phyloP scores from a whole-genome alignment of 176 grass and related monocot genomes.

The Dactylis glomerata region DNA sequence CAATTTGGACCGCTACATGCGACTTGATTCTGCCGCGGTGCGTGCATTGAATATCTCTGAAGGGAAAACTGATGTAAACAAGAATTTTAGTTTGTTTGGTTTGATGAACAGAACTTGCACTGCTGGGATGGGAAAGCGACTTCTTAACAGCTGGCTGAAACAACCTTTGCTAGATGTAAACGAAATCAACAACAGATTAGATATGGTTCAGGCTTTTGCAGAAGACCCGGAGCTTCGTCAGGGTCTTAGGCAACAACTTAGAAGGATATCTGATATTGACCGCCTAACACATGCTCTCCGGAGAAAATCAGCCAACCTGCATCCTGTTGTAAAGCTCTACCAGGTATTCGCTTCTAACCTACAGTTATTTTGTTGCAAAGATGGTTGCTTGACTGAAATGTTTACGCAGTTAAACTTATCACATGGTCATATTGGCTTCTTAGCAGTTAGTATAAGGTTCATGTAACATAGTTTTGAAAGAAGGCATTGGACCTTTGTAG shows the following conservation, averaged over 20 bases:
- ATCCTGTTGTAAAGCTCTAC: conserved; percentile 92
- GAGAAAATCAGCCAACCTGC: conserved; percentile 66
- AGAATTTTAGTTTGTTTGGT: conserved; percentile 99
- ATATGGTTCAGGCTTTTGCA: conserved; percentile 87
- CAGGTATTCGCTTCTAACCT: conserved; percentile 54
- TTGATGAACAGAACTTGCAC: conserved; percentile 97
- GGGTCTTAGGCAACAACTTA: conserved; percentile 80
- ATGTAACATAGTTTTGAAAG: not conserved
- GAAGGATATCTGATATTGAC: conserved; percentile 83
- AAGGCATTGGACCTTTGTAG: conserved; percentile 2
- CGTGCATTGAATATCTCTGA: conserved; percentile 83
- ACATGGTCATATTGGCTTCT: not conserved
- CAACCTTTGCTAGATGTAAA: conserved; percentile 83
- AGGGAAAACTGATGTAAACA: conserved; percentile 92
- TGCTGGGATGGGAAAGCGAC: conserved; percentile 92
- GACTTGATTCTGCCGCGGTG: conserved; percentile 90
- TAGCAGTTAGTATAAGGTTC: not conserved
- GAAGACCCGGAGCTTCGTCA: conserved; percentile 82
- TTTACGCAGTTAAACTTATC: conserved; percentile 12
- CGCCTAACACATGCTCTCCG: conserved; percentile 60
- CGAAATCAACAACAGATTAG: conserved; percentile 83
- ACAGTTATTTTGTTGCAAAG: conserved; percentile 9
- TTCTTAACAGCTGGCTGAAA: conserved; percentile 93
- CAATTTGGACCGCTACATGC: conserved; percentile 79
- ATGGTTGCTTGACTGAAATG: conserved; percentile 23